Conservation (phyloP, 371 early-diverging fungal species). For the Mucor irregularis region DNA sequence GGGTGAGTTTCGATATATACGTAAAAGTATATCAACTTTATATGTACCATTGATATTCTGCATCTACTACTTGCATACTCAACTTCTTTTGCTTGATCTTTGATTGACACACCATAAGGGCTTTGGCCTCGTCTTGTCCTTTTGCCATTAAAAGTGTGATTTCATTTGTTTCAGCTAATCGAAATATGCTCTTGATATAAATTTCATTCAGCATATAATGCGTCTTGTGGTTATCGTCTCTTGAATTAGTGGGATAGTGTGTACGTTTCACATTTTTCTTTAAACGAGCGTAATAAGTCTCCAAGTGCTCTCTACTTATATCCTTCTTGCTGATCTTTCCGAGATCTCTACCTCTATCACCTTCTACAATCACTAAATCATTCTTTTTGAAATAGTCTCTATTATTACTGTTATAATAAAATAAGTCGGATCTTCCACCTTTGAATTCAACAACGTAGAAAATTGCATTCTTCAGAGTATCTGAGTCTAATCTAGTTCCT, state of each 20-base stretch:
- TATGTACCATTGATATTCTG: constrained; percentile 93
- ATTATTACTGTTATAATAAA: constrained; percentile 66
- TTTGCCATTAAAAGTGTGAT: constrained; percentile 78
- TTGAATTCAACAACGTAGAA: constrained; percentile 89
- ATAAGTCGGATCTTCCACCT: constrained; percentile 84
- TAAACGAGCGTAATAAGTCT: constrained; percentile 14
- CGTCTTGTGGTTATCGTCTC: constrained; percentile 17
- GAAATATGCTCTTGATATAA: constrained; percentile 67
- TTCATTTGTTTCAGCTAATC: constrained; percentile 80
- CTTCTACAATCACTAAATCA: constrained; percentile 93
- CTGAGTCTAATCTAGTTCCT: constrained; percentile 52
- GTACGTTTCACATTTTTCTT: too few relatives aligned
- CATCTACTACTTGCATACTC: constrained; percentile 95
- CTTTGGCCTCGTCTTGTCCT: constrained; percentile 88
- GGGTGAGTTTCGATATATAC: too few relatives aligned
- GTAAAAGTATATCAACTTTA: not conserved
- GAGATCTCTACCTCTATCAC: constrained; percentile 94
- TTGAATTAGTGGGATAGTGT: too few relatives aligned
- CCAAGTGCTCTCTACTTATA: constrained; percentile 20
- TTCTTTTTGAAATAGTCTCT: constrained; percentile 27
- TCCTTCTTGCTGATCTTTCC: constrained; percentile 70
- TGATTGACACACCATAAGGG: constrained; percentile 84
- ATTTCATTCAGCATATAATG: constrained; percentile 48
- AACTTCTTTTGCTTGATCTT: constrained; percentile 89
- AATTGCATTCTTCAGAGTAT: constrained; percentile 51